These are phyloP conservation scores for Fraxinus xanthoxyloides DNA, from an alignment of 305 asterid species.

Conservation along the genomic window DNA sequence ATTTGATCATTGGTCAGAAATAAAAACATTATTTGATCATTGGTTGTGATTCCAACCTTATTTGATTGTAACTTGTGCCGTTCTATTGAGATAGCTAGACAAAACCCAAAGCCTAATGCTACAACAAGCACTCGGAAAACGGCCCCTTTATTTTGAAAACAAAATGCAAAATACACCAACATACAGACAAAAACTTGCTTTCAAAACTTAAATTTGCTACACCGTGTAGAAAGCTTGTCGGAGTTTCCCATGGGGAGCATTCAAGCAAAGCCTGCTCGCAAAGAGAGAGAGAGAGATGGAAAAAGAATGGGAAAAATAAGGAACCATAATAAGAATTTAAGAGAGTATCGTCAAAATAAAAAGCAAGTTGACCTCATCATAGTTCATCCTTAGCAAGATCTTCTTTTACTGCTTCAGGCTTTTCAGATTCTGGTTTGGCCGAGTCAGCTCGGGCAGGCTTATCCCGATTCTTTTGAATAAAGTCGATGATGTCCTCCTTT, in stretches of 20 bases:
- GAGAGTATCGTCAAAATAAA: too few relatives aligned
- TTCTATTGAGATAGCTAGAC: conserved; percentile 1
- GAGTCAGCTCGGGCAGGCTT: conserved; percentile 38
- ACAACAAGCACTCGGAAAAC: conserved; percentile 17
- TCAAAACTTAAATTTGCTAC: conserved; percentile 8
- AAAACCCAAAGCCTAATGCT: background rate
- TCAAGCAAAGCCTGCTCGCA: conserved; percentile 21
- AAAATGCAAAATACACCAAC: background rate
- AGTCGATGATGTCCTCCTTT: conserved; percentile 61
- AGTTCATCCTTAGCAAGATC: conserved; percentile 62
- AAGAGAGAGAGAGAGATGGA: conserved; percentile 11
- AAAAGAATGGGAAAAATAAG: background rate
- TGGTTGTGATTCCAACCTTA: background rate
- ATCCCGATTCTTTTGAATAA: conserved; percentile 53
- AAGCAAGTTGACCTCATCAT: conserved; percentile 23
- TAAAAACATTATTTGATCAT: background rate
- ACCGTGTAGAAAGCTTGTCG: conserved; percentile 23
- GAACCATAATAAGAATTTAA: background rate
- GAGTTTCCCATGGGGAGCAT: background rate
- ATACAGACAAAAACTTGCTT: background rate
- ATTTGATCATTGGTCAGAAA: too few relatives aligned
- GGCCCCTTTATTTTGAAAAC: conserved; percentile 28
- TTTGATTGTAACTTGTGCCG: background rate
- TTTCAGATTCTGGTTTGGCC: conserved; percentile 22
- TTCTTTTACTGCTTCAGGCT: conserved; percentile 26